phyloP scores from a whole-genome alignment of 495 filamentous ascomycete genomes.

The Parachaetomium inaequale region DNA sequence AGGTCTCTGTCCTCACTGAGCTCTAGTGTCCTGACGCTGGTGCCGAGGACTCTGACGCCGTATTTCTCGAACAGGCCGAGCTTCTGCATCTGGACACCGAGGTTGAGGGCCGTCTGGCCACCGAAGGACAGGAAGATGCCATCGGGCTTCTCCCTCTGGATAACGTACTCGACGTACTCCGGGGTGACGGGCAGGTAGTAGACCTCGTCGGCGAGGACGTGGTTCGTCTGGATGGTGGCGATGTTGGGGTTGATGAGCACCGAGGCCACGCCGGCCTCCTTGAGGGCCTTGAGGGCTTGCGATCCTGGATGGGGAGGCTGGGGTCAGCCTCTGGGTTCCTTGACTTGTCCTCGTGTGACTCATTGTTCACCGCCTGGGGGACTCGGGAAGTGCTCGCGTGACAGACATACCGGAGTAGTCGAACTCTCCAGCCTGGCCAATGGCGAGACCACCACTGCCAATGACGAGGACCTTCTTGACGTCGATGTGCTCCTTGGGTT shows the following conservation, averaged over 20 bases:
- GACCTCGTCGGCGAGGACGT: conserved; percentile 92
- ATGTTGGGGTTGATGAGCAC: conserved; percentile 99
- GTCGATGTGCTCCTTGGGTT: conserved; percentile 70
- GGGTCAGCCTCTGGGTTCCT: conserved; percentile 23
- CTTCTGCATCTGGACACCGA: conserved; percentile 95
- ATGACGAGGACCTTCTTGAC: conserved; percentile 99
- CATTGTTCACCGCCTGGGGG: conserved; percentile 29
- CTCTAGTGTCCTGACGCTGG: conserved; percentile 88
- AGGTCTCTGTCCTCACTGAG: conserved; percentile 94
- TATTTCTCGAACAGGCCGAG: conserved; percentile 94
- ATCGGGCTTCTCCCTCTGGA: conserved; percentile 90
- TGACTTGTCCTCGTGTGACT: conserved; percentile 27
- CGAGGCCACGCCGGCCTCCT: conserved; percentile 93
- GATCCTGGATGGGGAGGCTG: conserved; percentile 57
- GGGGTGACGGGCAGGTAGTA: conserved; percentile 97
- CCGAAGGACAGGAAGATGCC: conserved; percentile 97
- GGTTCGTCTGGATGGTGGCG: conserved; percentile 96
- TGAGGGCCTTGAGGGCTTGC: conserved; percentile 94
- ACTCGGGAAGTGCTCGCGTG: conserved; percentile 1
- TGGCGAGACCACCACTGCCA: conserved; percentile 91
- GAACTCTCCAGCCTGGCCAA: conserved; percentile 98
- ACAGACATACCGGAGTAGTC: conserved; percentile 83
- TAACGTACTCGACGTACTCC: conserved; percentile 95
- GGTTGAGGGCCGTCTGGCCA: conserved; percentile 92
- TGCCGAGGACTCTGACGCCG: conserved; percentile 90